Evolutionary conservation across 1,284 basidiomycete genomes (phyloP).

Genomic region (Tilletia indica): DNA sequence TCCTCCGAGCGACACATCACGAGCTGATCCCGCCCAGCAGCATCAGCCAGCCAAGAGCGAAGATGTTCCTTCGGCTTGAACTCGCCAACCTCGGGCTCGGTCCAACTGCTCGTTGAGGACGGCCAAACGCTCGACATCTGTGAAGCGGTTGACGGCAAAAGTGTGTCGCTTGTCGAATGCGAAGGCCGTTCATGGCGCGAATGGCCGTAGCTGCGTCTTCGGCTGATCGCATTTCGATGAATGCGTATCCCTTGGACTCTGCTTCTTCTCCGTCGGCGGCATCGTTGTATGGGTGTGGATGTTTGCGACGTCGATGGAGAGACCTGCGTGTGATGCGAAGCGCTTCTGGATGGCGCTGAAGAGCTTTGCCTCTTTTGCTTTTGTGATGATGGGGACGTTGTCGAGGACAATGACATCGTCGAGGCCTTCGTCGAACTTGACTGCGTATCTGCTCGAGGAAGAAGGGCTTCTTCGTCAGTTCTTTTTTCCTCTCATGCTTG

Average conservation of each 20-base stretch:
- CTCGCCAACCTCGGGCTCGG: slow-evolving; percentile 75
- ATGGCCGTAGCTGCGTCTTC: slow-evolving; percentile 82
- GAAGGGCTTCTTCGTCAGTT: background rate
- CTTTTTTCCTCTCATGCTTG: background rate
- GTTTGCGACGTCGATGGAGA: slow-evolving; percentile 50
- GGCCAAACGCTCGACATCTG: slow-evolving; percentile 83
- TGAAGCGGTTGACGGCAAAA: slow-evolving; percentile 85
- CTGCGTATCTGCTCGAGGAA: slow-evolving; percentile 38
- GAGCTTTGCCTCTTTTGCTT: slow-evolving; percentile 56
- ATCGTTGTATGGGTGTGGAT: slow-evolving; percentile 57
- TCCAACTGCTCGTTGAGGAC: slow-evolving; percentile 81
- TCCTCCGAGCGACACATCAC: slow-evolving; percentile 89
- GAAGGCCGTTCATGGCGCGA: slow-evolving; percentile 73
- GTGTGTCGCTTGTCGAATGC: slow-evolving; percentile 89
- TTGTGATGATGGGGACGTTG: slow-evolving; percentile 56
- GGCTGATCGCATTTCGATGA: slow-evolving; percentile 79
- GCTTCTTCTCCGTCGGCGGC: slow-evolving; percentile 29
- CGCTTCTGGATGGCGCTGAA: slow-evolving; percentile 57
- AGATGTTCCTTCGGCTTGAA: slow-evolving; percentile 91
- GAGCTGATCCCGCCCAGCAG: slow-evolving; percentile 90
- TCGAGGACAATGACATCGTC: slow-evolving; percentile 58
- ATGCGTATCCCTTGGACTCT: slow-evolving; percentile 66
- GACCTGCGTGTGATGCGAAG: slow-evolving; percentile 54
- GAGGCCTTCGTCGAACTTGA: slow-evolving; percentile 56
- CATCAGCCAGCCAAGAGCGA: slow-evolving; percentile 89